Percentiles rank a stretch among this genome's conserved stretches.
Conservation (phyloP, 2,329 filamentous ascomycete genomes). For the Colletotrichum nymphaeae region DNA sequence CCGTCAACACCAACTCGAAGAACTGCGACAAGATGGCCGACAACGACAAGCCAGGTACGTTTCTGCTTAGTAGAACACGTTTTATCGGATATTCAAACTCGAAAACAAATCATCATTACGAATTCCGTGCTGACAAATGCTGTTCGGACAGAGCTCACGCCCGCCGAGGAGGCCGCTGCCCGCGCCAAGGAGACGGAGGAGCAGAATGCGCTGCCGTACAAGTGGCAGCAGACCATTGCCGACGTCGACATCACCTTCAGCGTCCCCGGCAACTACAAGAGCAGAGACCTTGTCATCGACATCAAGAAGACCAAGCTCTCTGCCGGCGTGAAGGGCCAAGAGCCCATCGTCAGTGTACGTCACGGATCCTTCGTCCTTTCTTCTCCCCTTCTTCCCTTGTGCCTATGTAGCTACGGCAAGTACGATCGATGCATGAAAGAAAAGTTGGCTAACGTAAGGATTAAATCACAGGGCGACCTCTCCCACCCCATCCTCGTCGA, state of each 20-base stretch:
- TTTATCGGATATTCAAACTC: conserved; percentile 11
- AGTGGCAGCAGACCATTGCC: conserved; percentile 93
- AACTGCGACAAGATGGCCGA: conserved; percentile 51
- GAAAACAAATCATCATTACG: too few relatives aligned
- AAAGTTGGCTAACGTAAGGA: background rate
- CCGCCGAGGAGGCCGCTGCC: conserved; percentile 68
- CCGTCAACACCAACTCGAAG: conserved; percentile 11
- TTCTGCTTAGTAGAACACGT: too few relatives aligned
- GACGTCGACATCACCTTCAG: conserved; percentile 85
- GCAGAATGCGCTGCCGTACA: conserved; percentile 93
- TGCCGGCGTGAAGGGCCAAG: conserved; percentile 89
- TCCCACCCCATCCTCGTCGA: conserved; percentile 83
- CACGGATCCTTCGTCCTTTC: background rate
- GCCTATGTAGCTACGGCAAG: background rate
- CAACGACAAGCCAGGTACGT: conserved; percentile 49
- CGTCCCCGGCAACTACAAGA: conserved; percentile 86
- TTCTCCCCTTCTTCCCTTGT: background rate
- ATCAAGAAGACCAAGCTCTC: conserved; percentile 83
- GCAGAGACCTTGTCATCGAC: conserved; percentile 83
- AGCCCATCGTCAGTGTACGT: conserved; percentile 82
- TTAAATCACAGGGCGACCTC: conserved; percentile 77
- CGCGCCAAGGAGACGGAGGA: conserved; percentile 83
- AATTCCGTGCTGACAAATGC: conserved; percentile 52
- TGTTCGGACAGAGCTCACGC: conserved; percentile 58
- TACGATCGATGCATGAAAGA: background rate